A percentile compares a stretch with the other conserved stretches of the same genome.
Conservation (phyloP, 1,284 basidiomycete genomes). For the Rhodotorula sp. region DNA sequence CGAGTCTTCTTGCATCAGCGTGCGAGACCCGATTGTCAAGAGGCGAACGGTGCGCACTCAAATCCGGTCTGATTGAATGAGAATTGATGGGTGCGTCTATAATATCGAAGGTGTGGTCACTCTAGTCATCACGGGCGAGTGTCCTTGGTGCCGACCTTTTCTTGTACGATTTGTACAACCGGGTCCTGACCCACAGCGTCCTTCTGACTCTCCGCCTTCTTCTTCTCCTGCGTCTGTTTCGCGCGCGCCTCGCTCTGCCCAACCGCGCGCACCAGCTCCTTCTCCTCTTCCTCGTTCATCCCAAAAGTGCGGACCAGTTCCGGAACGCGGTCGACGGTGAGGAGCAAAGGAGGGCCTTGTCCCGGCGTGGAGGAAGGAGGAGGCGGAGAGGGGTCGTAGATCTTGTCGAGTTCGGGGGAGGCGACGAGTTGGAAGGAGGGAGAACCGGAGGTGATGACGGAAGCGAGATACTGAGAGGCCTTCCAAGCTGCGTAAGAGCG, state of each 20-base stretch:
- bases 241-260: conserved; percentile 51
- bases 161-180: not conserved
- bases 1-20: too few relatives aligned
- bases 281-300: conserved; percentile 48
- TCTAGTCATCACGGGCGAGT: too few relatives aligned
- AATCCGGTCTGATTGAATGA: too few relatives aligned
- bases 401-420: conserved; percentile 21
- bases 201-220: not conserved
- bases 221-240: conserved; percentile 13
- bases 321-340: conserved; percentile 45
- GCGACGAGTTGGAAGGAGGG: conserved; percentile 14
- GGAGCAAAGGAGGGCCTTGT: conserved; percentile 21
- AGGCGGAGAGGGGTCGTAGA: conserved; percentile 8
- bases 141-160: not conserved
- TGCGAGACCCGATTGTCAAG: too few relatives aligned
- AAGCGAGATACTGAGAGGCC: conserved; percentile 14
- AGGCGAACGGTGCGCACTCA: too few relatives aligned
- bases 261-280: conserved; percentile 52
- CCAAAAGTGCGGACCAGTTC: conserved; percentile 48
- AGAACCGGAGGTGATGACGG: not conserved
- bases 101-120: too few relatives aligned
- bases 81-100: too few relatives aligned
- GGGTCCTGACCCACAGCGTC: not conserved
- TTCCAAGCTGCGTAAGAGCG: conserved; percentile 15
- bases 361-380: not conserved